Base-by-base conservation (phyloP, 441 rosid genomes). In the Gossypium trilobum region DNA sequence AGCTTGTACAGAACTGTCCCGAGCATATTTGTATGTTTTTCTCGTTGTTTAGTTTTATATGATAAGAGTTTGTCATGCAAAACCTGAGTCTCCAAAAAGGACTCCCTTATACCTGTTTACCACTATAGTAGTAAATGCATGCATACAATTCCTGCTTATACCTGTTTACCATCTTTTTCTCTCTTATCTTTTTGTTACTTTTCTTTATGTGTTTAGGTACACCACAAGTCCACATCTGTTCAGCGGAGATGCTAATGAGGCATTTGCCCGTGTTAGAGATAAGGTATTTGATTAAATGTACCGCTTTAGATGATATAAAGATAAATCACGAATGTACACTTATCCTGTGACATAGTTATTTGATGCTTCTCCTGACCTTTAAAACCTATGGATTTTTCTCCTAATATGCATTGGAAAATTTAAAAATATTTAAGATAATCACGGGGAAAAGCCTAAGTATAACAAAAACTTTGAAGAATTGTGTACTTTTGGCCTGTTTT, bases 201-300 rank as follows among this genome's bases (percentile, higher is more conserved):
- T 64, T 20, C 54, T 52, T 70, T 61, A 13, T 59, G 57, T 76
- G 63, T 56, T 65, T 74, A 95, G 99, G 80, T 92, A 92, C 84
- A 95, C 97, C 60, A 95, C 97, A 20, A 95, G 97, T 78, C 99
- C 99, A 9, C 99, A 92, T 84, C 87, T 95, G 73, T 95, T 95
- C 70, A 85, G 19, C 23, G 94, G 72, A 70, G 91, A 87, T 74
- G 97, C 96, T 74, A 93, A 59, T 68, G 85, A 89, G 71, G 97
- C 96, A 79, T 95, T 76, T 86, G 82, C 87, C 81, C 93, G 96
- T 61, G 94, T 92, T 76, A 88, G 96, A 86, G 85, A 71, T 75
- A 87, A 95, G 99, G 99, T 94, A 68, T 23, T 52, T 68, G 23
- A 9, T 17, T n/a, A 39, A 56, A 42, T 58, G 39, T 54, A 56